Conservation (phyloP, 805 yeast species). For the Sugiyamaella mastotermitis region DNA sequence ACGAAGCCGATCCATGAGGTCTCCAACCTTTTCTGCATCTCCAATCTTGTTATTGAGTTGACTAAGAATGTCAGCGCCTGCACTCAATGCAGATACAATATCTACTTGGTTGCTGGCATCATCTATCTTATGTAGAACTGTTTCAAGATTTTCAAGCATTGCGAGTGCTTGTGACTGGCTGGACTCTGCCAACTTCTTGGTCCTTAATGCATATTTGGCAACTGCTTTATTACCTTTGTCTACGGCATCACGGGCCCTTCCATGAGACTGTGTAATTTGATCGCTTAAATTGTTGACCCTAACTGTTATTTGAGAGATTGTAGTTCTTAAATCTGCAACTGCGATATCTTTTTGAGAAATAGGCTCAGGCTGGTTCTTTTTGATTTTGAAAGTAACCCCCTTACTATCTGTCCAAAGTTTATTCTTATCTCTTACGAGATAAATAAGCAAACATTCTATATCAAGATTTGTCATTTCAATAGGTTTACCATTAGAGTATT, state of each 20-base stretch:
- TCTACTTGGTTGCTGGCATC: constrained; percentile 37
- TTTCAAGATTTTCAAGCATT: constrained; percentile 34
- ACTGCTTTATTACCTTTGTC: constrained; percentile 24
- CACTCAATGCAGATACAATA: constrained; percentile 33
- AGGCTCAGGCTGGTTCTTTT: neutral
- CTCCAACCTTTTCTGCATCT: constrained; percentile 39
- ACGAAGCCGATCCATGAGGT: constrained; percentile 36
- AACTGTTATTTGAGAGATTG: constrained; percentile 16
- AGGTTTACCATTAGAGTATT: no score
- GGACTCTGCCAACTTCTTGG: constrained; percentile 33
- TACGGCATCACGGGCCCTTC: constrained; percentile 20
- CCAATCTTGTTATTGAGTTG: constrained; percentile 38
- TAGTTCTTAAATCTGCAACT: constrained; percentile 19
- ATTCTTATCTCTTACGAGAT: constrained; percentile 21
- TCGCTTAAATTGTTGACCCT: constrained; percentile 20
- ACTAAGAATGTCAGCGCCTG: constrained; percentile 33
- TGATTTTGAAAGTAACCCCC: constrained; percentile 2
- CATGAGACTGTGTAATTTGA: constrained; percentile 11
- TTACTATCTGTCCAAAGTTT: constrained; percentile 15
- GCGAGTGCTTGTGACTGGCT: constrained; percentile 30
- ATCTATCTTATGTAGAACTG: constrained; percentile 38
- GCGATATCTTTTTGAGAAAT: constrained; percentile 21
- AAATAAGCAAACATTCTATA: constrained; percentile 21
- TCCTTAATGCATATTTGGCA: constrained; percentile 31
- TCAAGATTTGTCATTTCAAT: constrained; percentile 15